phyloP scores from a whole-genome alignment of 2,329 filamentous ascomycete species.

The Aspergillus fumigatiaffinis region DNA sequence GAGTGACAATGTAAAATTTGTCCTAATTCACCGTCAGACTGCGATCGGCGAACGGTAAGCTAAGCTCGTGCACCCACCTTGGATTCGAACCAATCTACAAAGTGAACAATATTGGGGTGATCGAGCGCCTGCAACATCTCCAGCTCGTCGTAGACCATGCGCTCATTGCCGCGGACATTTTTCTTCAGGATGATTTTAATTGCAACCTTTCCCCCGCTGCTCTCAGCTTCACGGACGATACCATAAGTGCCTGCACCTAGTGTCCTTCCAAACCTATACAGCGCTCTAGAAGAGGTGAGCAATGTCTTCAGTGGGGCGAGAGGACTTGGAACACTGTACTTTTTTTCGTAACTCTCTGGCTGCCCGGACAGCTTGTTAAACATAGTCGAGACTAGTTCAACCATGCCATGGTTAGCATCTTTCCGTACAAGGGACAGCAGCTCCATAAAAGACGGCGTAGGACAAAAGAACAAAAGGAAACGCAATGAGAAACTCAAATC shows the following conservation, averaged over 20 bases:
- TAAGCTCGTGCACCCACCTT: constrained; percentile 56
- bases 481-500: neutral
- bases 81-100: constrained; percentile 98
- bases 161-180: constrained; percentile 96
- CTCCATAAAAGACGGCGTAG: neutral
- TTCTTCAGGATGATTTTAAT: constrained; percentile 99
- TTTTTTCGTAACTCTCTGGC: constrained; percentile 98
- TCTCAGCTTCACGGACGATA: constrained; percentile 92
- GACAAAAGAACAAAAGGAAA: neutral
- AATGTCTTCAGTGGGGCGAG: neutral
- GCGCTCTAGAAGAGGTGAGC: constrained; percentile 54
- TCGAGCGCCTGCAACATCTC: constrained; percentile 86
- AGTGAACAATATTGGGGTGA: constrained; percentile 94
- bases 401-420: constrained; percentile 1
- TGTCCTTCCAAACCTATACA: constrained; percentile 88
- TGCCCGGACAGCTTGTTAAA: constrained; percentile 94
- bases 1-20: constrained; percentile 99
- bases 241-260: constrained; percentile 97
- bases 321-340: constrained; percentile 53
- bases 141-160: constrained; percentile 98
- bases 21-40: constrained; percentile 56
- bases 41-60: neutral
- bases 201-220: constrained; percentile 75
- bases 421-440: neutral
- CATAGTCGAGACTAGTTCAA: constrained; percentile 70